These are phyloP conservation scores for Fusarium sp. DNA, from an alignment of 2,329 filamentous ascomycete genomes.

Conservation along the genomic window DNA sequence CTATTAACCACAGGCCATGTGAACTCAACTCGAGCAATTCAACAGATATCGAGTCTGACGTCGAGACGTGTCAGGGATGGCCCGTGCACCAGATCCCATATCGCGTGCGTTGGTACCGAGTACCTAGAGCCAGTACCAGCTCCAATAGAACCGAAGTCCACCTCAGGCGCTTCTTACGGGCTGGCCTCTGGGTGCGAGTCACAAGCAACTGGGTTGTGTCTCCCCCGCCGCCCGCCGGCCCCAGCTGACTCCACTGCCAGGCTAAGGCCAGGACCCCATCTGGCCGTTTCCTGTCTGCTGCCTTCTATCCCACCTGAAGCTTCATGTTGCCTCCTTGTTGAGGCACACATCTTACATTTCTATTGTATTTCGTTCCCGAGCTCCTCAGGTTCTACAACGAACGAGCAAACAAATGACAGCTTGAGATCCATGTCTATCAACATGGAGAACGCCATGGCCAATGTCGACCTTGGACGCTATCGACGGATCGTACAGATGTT, in stretches of 20 bases:
- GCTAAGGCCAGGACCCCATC: slow-evolving; percentile 13
- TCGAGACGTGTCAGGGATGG: slow-evolving; percentile 15
- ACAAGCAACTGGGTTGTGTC: slow-evolving; percentile 20
- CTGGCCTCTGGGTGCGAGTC: slow-evolving; percentile 16
- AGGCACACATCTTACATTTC: neutral
- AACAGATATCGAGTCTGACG: neutral
- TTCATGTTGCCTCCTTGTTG: slow-evolving; percentile 10
- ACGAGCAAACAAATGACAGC: slow-evolving; percentile 14
- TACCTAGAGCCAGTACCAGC: neutral
- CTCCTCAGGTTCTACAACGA: neutral
- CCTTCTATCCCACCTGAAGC: slow-evolving; percentile 13
- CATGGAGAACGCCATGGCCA: slow-evolving; percentile 55
- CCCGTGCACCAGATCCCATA: slow-evolving; percentile 15
- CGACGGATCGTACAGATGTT: slow-evolving; percentile 89
- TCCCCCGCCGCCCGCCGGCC: slow-evolving; percentile 24
- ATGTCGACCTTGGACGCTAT: slow-evolving; percentile 76
- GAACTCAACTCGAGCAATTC: neutral
- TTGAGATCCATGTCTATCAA: slow-evolving; percentile 3
- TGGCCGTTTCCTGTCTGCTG: slow-evolving; percentile 3
- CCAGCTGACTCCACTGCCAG: slow-evolving; percentile 30
- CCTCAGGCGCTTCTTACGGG: slow-evolving; percentile 7
- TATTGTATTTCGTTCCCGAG: neutral
- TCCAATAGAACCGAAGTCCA: slow-evolving; percentile 14
- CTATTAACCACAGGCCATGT: neutral
- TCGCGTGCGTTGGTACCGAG: slow-evolving; percentile 7